Percentiles rank a stretch among this genome's conserved stretches.
Evolutionary conservation across 768 basidiomycete species (phyloP).

Genomic region (Pleurotus tuber-regium): DNA sequence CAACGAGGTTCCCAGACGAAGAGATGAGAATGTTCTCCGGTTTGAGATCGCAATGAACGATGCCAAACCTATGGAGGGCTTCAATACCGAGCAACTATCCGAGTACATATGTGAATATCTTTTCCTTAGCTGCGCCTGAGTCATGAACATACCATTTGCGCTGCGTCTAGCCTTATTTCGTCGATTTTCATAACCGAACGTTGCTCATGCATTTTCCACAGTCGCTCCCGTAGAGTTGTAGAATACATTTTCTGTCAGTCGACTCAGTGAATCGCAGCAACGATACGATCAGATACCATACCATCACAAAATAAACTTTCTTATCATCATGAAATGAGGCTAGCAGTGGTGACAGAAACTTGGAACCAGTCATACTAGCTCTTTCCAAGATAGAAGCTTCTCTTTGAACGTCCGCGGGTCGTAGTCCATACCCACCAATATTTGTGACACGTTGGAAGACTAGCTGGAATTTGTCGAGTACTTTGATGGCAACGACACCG

Average conservation of each 20-base stretch:
- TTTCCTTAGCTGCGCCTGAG: not conserved
- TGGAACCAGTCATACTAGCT: not conserved
- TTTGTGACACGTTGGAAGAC: not conserved
- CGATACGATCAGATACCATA: not conserved
- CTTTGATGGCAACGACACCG: constrained; percentile 2
- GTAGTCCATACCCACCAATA: not conserved
- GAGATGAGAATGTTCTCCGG: constrained; percentile 16
- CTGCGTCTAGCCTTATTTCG: not conserved
- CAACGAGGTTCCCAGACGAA: constrained; percentile 15
- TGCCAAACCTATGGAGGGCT: constrained; percentile 12
- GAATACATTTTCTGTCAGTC: not conserved
- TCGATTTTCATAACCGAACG: not conserved
- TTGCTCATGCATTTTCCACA: not conserved
- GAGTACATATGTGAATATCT: not conserved
- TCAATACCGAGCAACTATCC: constrained; percentile 15
- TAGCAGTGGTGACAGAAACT: constrained; percentile 1
- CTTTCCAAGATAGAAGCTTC: not conserved
- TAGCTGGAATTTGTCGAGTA: not conserved
- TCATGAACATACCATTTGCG: not conserved
- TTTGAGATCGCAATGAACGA: constrained; percentile 18
- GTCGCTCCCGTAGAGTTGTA: not conserved
- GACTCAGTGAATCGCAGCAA: not conserved
- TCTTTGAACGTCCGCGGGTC: not conserved
- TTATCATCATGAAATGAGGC: not conserved
- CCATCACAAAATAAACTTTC: not conserved